Evolutionary conservation across 208 protist species (phyloP).

Genomic region (Wallacemonas sp.): DNA sequence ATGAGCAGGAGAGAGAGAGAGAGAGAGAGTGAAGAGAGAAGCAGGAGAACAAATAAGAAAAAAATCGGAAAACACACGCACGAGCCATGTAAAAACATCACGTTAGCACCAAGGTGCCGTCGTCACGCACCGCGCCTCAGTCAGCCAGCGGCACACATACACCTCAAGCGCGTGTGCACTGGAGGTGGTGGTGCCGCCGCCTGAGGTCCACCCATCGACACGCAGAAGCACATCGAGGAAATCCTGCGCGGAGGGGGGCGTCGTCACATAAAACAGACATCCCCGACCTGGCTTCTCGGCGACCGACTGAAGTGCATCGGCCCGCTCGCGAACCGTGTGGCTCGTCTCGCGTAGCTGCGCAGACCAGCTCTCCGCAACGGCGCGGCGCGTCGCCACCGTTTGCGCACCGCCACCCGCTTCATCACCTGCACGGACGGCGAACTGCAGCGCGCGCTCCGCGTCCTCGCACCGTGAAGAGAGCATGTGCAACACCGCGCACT

Average conservation of each 20-base stretch:
- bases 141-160: neutral
- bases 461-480: neutral
- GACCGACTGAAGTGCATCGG: no score
- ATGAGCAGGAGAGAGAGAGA: no score
- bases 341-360: no score
- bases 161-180: neutral
- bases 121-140: neutral
- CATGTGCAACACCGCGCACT: neutral
- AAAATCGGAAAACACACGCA: neutral
- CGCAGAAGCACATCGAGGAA: neutral
- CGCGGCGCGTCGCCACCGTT: no score
- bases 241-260: neutral
- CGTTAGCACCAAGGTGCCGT: neutral
- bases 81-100: neutral
- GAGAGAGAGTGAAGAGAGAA: conserved; percentile 9
- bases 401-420: no score
- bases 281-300: no score
- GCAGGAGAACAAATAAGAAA: conserved; percentile 16
- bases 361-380: no score
- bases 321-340: no score
- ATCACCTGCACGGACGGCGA: no score
- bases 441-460: no score
- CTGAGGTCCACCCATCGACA: no score
- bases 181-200: no score
- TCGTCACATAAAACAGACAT: neutral